Evolutionary conservation across 2,329 filamentous ascomycete species (phyloP).

Genomic region (Remersonia thermophila): DNA sequence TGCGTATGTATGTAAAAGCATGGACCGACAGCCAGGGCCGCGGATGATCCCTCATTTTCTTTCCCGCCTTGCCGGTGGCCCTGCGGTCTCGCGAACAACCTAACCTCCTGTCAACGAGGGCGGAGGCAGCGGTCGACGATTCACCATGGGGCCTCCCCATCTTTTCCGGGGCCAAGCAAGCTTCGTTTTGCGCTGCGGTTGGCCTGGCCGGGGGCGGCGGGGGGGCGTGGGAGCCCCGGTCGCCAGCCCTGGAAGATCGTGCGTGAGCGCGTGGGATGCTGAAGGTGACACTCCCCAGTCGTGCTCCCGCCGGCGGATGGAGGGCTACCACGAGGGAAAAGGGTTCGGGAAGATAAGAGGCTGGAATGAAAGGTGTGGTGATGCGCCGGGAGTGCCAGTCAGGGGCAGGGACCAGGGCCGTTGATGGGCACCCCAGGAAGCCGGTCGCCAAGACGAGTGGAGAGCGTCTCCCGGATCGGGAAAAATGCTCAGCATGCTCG

Average conservation of each 20-base stretch:
- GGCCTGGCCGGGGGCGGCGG: background rate
- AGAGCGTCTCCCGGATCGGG: no score
- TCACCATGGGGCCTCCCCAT: no score
- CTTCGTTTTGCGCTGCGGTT: no score
- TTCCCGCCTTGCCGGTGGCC: background rate
- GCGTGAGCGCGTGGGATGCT: background rate
- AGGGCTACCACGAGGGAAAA: slow-evolving; percentile 19
- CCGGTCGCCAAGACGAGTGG: no score
- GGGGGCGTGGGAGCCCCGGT: slow-evolving; percentile 1
- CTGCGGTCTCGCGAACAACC: background rate
- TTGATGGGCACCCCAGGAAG: no score
- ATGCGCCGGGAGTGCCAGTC: slow-evolving; percentile 14
- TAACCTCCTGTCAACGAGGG: no score
- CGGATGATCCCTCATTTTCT: background rate
- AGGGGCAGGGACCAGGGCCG: slow-evolving; percentile 14
- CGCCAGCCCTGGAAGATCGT: background rate
- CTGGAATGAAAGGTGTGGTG: slow-evolving; percentile 11
- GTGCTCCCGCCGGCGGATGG: slow-evolving; percentile 9
- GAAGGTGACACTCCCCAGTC: no score
- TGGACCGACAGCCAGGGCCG: background rate
- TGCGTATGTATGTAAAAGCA: background rate
- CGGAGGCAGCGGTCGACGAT: no score
- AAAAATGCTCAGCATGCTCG: no score
- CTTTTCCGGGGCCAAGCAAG: no score
- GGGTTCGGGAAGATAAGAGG: slow-evolving; percentile 21